These are phyloP conservation scores for Kodamaea laetipori DNA, from an alignment of 805 yeast species.

Conservation along the genomic window DNA sequence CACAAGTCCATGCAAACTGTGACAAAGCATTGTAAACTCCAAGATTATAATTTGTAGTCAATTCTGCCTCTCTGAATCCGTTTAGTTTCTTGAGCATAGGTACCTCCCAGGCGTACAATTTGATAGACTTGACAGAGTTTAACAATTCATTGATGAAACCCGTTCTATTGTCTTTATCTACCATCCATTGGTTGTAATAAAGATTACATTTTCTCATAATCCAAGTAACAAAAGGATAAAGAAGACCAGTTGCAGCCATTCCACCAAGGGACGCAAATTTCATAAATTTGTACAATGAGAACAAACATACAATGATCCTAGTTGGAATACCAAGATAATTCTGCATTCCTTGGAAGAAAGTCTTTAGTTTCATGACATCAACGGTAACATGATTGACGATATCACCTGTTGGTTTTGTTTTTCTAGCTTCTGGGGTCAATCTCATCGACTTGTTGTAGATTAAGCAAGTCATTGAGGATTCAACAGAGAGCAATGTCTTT, in stretches of 20 bases:
- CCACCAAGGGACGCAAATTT: conserved; percentile 66
- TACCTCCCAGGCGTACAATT: conserved; percentile 69
- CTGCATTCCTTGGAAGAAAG: conserved; percentile 54
- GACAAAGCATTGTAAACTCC: conserved; percentile 47
- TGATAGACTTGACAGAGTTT: conserved; percentile 61
- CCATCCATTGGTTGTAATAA: conserved; percentile 45
- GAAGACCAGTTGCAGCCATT: conserved; percentile 49
- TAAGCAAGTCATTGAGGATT: conserved; percentile 65
- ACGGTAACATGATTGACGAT: conserved; percentile 78
- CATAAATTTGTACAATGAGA: conserved; percentile 55
- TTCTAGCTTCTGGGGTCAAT: conserved; percentile 66
- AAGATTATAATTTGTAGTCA: conserved; percentile 51
- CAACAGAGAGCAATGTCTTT: conserved; percentile 8
- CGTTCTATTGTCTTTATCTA: conserved; percentile 60
- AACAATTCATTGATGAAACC: conserved; percentile 60
- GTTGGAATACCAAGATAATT: conserved; percentile 60
- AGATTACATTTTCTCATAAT: conserved; percentile 46
- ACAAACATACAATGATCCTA: conserved; percentile 52
- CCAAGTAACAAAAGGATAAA: conserved; percentile 59
- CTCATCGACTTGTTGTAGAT: conserved; percentile 70
- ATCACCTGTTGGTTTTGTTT: conserved; percentile 69
- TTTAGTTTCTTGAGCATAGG: conserved; percentile 58
- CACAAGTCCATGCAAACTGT: conserved; percentile 61
- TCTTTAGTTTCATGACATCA: conserved; percentile 68
- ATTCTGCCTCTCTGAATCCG: conserved; percentile 57